These are phyloP conservation scores for Limonomyces culmigenus DNA, from an alignment of 1,284 basidiomycete species.

Conservation along the genomic window DNA sequence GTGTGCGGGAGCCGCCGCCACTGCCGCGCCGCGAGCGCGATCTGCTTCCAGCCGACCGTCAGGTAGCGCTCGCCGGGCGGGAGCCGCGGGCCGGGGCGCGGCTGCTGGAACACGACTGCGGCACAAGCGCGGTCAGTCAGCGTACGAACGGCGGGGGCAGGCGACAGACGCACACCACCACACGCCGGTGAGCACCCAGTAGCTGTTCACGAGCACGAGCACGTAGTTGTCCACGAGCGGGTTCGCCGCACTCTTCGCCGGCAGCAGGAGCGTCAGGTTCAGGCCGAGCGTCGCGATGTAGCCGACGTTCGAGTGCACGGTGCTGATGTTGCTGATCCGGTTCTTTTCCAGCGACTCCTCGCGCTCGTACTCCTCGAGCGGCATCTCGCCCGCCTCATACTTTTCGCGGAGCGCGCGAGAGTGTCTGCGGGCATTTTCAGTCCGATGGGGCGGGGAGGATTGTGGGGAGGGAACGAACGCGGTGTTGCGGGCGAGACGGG, in stretches of 20 bases:
- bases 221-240: constrained; percentile 63
- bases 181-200: constrained; percentile 58
- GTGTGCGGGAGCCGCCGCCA: constrained; percentile 61
- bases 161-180: constrained; percentile 54
- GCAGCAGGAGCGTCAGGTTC: constrained; percentile 61
- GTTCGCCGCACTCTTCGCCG: constrained; percentile 41
- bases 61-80: constrained; percentile 58
- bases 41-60: constrained; percentile 73
- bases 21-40: constrained; percentile 52
- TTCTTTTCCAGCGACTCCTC: constrained; percentile 77
- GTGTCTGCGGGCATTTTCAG: constrained; percentile 14
- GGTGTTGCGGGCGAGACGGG: constrained; percentile 69
- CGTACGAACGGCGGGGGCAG: not conserved
- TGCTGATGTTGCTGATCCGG: constrained; percentile 72
- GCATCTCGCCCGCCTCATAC: constrained; percentile 40
- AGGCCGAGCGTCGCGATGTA: constrained; percentile 51
- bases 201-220: constrained; percentile 50
- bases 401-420: constrained; percentile 40
- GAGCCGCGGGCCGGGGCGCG: constrained; percentile 53
- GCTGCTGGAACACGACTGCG: constrained; percentile 60
- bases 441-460: not conserved
- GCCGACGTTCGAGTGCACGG: constrained; percentile 67
- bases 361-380: constrained; percentile 45
- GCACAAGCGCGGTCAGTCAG: constrained; percentile 2
- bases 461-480: constrained; percentile 9